Conservation (phyloP, 495 filamentous ascomycete species). For the Penicillium subrubescens region DNA sequence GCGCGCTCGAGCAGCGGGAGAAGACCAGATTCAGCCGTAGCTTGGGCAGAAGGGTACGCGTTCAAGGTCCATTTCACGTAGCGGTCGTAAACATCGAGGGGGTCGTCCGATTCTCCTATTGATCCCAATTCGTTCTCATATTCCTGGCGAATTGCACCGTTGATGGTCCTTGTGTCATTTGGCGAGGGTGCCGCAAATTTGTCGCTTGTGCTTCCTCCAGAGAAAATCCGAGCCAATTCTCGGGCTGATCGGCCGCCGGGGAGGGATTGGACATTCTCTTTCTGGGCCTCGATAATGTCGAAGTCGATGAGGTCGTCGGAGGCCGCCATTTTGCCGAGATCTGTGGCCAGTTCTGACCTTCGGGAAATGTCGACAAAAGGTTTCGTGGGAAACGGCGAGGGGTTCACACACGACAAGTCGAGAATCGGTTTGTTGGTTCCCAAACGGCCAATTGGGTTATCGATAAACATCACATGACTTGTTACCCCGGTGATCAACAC, state of each 20-base stretch:
- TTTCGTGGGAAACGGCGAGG: constrained; percentile 9
- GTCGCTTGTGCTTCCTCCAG: constrained; percentile 53
- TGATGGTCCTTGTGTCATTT: constrained; percentile 70
- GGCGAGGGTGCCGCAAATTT: constrained; percentile 58
- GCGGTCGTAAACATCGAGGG: constrained; percentile 92
- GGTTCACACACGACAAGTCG: neutral
- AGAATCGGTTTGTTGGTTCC: neutral
- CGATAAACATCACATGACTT: constrained; percentile 45
- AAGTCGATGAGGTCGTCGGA: constrained; percentile 76
- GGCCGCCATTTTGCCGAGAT: constrained; percentile 48
- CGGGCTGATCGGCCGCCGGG: constrained; percentile 88
- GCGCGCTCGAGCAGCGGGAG: constrained; percentile 89
- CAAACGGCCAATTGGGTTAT: constrained; percentile 34
- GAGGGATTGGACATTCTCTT: constrained; percentile 95
- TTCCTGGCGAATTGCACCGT: constrained; percentile 76
- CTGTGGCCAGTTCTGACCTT: neutral
- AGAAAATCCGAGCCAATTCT: constrained; percentile 83
- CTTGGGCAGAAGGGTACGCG: constrained; percentile 91
- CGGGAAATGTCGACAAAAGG: neutral
- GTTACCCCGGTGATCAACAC: constrained; percentile 44
- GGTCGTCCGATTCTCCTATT: constrained; percentile 88
- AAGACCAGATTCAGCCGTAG: constrained; percentile 85
- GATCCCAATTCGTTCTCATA: constrained; percentile 80
- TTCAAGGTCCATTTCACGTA: constrained; percentile 97
- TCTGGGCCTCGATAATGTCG: constrained; percentile 92